Conservation (phyloP, 192 early-diverging fungal species). For the Backusella morwellensis region DNA sequence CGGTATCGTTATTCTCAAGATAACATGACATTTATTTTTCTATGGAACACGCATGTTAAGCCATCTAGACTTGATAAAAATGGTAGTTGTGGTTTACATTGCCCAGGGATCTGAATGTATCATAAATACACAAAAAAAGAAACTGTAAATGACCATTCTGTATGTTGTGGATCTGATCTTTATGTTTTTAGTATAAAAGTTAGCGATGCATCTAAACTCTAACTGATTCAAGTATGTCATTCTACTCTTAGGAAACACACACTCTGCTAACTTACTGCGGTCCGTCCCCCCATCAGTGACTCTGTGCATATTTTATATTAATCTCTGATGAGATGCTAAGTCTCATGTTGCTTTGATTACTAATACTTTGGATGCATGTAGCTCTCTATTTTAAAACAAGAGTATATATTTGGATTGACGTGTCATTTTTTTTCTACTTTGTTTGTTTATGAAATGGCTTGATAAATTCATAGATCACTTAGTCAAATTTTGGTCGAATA, state of each 20-base stretch:
- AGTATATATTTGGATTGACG: too few relatives aligned
- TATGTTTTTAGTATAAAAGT: not conserved
- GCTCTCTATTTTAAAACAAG: too few relatives aligned
- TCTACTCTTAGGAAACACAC: too few relatives aligned
- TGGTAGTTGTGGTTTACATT: not conserved
- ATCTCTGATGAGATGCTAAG: not conserved
- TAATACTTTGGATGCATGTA: too few relatives aligned
- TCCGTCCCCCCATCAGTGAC: not conserved
- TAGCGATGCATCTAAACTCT: too few relatives aligned
- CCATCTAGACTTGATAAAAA: not conserved
- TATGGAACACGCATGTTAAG: not conserved
- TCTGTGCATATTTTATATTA: not conserved
- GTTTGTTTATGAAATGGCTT: too few relatives aligned
- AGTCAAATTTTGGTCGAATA: too few relatives aligned
- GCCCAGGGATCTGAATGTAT: not conserved
- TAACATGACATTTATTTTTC: not conserved
- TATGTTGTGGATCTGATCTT: not conserved
- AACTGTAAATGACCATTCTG: not conserved
- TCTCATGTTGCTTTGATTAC: not conserved
- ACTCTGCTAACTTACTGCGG: too few relatives aligned
- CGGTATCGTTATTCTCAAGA: not conserved
- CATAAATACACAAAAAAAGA: not conserved
- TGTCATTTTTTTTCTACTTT: too few relatives aligned
- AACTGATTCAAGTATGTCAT: too few relatives aligned
- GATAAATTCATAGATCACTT: too few relatives aligned